Evolutionary conservation across 2,329 filamentous ascomycete species (phyloP).

Genomic region (Neophaeococcomyces aloes): DNA sequence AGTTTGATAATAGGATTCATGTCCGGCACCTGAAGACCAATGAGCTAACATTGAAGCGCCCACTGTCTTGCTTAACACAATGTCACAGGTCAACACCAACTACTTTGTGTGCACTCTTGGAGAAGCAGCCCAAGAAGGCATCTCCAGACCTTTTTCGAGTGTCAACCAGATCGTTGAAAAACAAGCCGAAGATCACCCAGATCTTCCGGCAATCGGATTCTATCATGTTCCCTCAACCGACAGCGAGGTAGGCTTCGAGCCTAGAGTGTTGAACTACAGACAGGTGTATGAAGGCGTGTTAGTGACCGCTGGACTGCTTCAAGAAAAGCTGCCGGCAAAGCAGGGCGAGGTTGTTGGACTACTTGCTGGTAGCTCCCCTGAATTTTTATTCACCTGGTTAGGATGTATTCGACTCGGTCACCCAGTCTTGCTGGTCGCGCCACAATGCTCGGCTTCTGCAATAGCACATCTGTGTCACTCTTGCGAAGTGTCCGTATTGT

Average conservation of each 20-base stretch:
- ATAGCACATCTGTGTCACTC: conserved; percentile 44
- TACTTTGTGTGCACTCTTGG: conserved; percentile 55
- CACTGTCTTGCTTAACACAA: too few species aligned
- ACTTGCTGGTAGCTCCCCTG: conserved; percentile 45
- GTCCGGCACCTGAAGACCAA: too few species aligned
- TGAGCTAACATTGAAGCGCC: too few species aligned
- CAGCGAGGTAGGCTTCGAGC: conserved; percentile 2
- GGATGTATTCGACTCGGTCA: conserved; percentile 47
- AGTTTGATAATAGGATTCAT: too few species aligned
- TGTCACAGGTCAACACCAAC: conserved; percentile 25
- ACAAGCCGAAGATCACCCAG: conserved; percentile 32
- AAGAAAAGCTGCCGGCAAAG: conserved; percentile 4
- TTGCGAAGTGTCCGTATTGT: conserved; percentile 34
- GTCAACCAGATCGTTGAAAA: conserved; percentile 43
- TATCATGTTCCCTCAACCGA: conserved; percentile 1
- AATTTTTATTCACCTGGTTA: conserved; percentile 52
- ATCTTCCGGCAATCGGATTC: conserved; percentile 42
- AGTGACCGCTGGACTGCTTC: neutral
- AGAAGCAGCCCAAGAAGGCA: conserved; percentile 37
- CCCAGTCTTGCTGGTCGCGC: conserved; percentile 48
- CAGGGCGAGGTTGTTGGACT: conserved; percentile 37
- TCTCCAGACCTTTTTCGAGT: conserved; percentile 27
- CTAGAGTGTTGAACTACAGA: conserved; percentile 11
- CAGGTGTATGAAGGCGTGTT: neutral
- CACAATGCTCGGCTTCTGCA: conserved; percentile 37